Conservation (phyloP, 164 flowering plant genomes). For the Vitis cinerea region DNA sequence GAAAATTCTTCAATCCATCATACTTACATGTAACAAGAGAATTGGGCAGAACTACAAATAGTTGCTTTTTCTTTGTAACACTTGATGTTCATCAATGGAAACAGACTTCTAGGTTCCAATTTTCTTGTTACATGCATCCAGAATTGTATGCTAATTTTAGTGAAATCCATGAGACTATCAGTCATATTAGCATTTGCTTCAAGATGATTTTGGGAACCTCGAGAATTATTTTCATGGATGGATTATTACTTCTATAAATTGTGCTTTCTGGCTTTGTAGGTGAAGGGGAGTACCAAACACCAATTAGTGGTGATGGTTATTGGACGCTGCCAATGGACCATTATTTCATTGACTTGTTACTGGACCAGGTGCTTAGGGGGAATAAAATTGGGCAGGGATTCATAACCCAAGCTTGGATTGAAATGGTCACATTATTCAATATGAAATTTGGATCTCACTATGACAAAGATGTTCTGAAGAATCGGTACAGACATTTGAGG, state of each 20-base stretch:
- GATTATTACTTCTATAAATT: not conserved
- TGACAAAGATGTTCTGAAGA: not conserved
- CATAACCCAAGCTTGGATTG: conserved; percentile 1
- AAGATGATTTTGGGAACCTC: too few relatives aligned
- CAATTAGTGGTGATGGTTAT: not conserved
- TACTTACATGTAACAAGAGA: too few relatives aligned
- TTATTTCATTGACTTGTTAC: not conserved
- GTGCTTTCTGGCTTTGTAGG: not conserved
- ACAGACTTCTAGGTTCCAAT: too few relatives aligned
- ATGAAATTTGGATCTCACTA: not conserved
- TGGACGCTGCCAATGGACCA: conserved; percentile 3
- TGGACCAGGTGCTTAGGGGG: conserved; percentile 1
- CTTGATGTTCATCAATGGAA: too few relatives aligned
- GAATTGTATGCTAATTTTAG: too few relatives aligned
- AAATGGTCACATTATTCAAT: not conserved
- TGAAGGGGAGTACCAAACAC: not conserved
- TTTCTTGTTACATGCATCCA: too few relatives aligned
- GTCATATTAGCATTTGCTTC: too few relatives aligned
- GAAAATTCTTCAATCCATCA: too few relatives aligned
- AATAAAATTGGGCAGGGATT: conserved; percentile 2
- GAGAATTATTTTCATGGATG: too few relatives aligned
- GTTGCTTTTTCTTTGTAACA: too few relatives aligned
- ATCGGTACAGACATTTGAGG: conserved; percentile 12
- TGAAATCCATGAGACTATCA: too few relatives aligned
- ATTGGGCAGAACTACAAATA: too few relatives aligned